Base-by-base conservation (phyloP, 2,329 filamentous ascomycete species). In the Epichloe aotearoae region DNA sequence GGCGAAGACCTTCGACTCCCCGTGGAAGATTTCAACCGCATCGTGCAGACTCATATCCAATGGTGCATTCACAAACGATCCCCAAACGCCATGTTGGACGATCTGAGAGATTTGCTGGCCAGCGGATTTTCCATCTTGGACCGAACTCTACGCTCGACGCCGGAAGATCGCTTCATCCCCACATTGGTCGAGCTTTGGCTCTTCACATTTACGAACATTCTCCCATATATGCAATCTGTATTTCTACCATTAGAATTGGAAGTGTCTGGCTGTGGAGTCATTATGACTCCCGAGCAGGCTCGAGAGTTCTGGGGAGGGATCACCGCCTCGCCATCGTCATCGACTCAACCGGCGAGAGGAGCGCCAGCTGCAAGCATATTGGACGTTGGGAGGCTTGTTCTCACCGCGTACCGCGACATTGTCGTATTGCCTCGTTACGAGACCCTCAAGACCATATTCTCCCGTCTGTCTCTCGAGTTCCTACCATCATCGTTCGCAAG, bases 221-320 rank as follows among this genome's bases (percentile, higher is more conserved):
- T 97, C 5, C 93, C 93, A 0, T 97, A 95, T 62, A 83, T 98
- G 59, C 91, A 97, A 69, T 89, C 91, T 1, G 90, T 96, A 1
- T 96, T 98, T 62, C 72, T 98, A 2, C 93, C 90, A 0, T 71
- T 98, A 1, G 93, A 98, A 61, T 78, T 95, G 11, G 93, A 98
- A 64, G 95, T 98, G 63, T 84, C 88, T 49, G 93, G 91, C 5
- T 78, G 79, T 45, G 93, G 93, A 15, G 74, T 80, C 0, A 77
- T 97, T 50, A 84, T 97, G 77, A 83, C 77, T 1, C 67, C 78
- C 0, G 82, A 88, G 5, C 84, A 94, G 66, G 86, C 90, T 4
- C 81, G 83, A 40, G 91, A 97, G 53, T 95, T 96, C 61, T 97
- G 91, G 89, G 86, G 86, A 30, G 83, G 82, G 6, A 75, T 86